Conservation (phyloP, 208 protist genomes). For the Trichomonas gallinae region DNA sequence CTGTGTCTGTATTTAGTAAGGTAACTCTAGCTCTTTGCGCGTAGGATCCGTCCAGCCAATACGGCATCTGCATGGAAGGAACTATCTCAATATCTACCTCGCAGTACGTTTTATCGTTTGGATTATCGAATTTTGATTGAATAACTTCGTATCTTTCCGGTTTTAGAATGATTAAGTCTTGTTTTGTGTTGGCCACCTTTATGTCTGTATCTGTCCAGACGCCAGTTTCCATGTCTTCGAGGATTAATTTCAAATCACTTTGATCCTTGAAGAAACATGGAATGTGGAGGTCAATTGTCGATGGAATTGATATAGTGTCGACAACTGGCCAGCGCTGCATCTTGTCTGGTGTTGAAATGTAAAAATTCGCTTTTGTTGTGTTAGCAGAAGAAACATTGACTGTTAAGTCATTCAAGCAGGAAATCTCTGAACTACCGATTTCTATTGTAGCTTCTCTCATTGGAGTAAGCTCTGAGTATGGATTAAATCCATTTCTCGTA, state of each 20-base stretch:
- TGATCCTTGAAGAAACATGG: neutral
- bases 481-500: neutral
- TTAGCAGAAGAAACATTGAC: neutral
- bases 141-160: neutral
- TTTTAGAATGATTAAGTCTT: neutral
- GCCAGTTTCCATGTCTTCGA: neutral
- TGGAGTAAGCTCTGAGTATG: neutral
- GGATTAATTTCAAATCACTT: neutral
- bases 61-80: neutral
- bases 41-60: neutral
- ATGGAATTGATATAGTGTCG: neutral
- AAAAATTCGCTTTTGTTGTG: neutral
- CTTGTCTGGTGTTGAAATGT: neutral
- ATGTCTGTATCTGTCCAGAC: neutral
- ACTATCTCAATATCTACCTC: neutral
- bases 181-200: neutral
- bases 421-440: neutral
- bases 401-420: neutral
- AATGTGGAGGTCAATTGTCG: neutral
- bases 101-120: neutral
- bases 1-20: neutral
- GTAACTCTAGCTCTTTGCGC: neutral
- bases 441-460: neutral
- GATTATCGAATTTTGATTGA: too few species aligned
- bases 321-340: neutral